These are phyloP conservation scores for Pyrus bretschneideri DNA, from an alignment of 306 rosid species.

Conservation along the genomic window DNA sequence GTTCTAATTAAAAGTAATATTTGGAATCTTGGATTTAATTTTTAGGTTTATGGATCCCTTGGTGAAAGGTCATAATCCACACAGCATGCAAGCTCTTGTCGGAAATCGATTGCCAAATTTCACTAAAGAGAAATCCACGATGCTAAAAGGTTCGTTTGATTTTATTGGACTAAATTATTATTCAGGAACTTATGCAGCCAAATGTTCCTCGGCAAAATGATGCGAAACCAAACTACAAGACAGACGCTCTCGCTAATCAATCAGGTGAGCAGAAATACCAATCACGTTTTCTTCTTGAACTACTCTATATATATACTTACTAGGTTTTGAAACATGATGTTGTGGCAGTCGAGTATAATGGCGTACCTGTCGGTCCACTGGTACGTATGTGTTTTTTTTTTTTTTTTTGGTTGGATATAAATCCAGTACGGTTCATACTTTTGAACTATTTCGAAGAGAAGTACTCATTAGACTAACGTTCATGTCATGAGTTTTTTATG, in stretches of 20 bases:
- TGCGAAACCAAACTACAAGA: background rate
- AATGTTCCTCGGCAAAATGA: background rate
- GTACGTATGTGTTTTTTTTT: background rate
- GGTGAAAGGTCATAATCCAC: background rate
- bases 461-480: background rate
- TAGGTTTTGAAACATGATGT: background rate
- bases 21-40: background rate
- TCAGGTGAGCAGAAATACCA: background rate
- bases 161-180: background rate
- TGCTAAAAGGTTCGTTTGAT: background rate
- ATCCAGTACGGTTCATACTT: background rate
- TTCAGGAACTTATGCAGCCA: background rate
- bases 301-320: background rate
- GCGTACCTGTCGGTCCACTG: background rate
- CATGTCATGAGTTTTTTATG: background rate
- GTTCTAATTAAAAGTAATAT: too few species aligned
- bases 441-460: background rate
- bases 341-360: background rate
- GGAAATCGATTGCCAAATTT: background rate
- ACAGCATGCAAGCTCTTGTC: background rate
- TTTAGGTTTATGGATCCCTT: slow-evolving; percentile 1
- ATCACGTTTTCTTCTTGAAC: background rate
- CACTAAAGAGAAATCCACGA: background rate
- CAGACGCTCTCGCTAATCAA: background rate
- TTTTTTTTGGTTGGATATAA: background rate